Conservation (phyloP, 2,329 filamentous ascomycete genomes). For the Penicillium palitans region DNA sequence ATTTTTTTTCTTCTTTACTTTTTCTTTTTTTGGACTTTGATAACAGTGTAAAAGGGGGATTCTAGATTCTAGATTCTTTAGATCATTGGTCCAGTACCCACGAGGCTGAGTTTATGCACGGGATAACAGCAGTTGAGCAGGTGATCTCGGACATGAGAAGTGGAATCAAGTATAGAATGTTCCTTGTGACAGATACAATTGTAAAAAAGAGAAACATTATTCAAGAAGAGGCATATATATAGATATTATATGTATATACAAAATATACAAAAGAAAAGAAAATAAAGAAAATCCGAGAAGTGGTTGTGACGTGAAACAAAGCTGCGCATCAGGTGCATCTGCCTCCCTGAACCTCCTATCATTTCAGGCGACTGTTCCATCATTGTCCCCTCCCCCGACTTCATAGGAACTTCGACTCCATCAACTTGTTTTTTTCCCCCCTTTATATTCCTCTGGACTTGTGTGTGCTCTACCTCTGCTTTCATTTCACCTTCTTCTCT, state of each 20-base stretch:
- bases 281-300: conserved; percentile 9
- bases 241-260: background rate
- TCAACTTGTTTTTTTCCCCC: conserved; percentile 14
- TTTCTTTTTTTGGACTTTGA: background rate
- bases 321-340: conserved; percentile 30
- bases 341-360: conserved; percentile 32
- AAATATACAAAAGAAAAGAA: background rate
- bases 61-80: background rate
- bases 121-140: conserved; percentile 6
- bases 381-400: conserved; percentile 27
- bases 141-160: background rate
- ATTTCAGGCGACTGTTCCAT: conserved; percentile 31
- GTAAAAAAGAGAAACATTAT: background rate
- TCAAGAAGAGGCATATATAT: background rate
- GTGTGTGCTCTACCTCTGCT: conserved; percentile 1
- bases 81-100: conserved; percentile 1
- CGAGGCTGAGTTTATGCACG: conserved; percentile 12
- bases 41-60: background rate
- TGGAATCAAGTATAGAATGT: too few relatives aligned
- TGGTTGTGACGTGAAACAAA: conserved; percentile 23
- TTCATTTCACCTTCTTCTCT: conserved; percentile 13
- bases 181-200: background rate
- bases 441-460: conserved; percentile 17
- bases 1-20: too few relatives aligned
- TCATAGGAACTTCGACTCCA: conserved; percentile 15